Percentiles rank a stretch among this genome's conserved stretches.
These are phyloP conservation scores for Spencermartinsiella europaea DNA, from an alignment of 805 yeast species.

Conservation along the genomic window DNA sequence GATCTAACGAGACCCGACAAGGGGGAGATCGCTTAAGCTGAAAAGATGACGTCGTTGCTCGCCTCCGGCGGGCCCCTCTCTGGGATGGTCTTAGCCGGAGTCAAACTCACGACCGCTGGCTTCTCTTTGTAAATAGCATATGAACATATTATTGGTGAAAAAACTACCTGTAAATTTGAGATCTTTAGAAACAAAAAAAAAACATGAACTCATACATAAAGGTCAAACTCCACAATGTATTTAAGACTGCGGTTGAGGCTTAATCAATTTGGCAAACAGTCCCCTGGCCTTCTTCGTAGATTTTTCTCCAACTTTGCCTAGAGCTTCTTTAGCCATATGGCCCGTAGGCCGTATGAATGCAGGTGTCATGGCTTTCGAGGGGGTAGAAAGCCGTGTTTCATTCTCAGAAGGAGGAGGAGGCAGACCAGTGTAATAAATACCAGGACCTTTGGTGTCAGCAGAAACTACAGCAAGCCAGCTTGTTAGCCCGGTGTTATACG, in stretches of 20 bases:
- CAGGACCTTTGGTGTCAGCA: constrained; percentile 9
- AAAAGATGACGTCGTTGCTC: no score
- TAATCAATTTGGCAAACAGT: constrained; percentile 29
- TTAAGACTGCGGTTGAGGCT: constrained; percentile 10
- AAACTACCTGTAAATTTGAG: no score
- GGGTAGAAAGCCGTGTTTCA: constrained; percentile 14
- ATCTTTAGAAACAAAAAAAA: no score
- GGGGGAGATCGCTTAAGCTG: constrained; percentile 18
- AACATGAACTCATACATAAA: no score
- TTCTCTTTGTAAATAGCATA: constrained; percentile 5
- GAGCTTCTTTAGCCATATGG: constrained; percentile 15
- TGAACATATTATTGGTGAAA: background rate
- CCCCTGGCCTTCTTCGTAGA: constrained; percentile 29
- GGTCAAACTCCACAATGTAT: background rate
- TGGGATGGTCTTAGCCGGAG: no score
- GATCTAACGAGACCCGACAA: constrained; percentile 17
- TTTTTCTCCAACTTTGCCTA: constrained; percentile 31
- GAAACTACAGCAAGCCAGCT: constrained; percentile 29
- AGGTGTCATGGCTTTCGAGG: constrained; percentile 19
- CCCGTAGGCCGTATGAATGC: constrained; percentile 21
- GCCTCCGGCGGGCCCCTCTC: no score
- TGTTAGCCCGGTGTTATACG: constrained; percentile 31
- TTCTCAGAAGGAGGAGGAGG: constrained; percentile 25
- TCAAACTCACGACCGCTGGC: no score
- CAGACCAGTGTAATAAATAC: constrained; percentile 25